These are phyloP conservation scores for Acanthamoeba quina DNA, from an alignment of 208 protist genomes.

Conservation along the genomic window DNA sequence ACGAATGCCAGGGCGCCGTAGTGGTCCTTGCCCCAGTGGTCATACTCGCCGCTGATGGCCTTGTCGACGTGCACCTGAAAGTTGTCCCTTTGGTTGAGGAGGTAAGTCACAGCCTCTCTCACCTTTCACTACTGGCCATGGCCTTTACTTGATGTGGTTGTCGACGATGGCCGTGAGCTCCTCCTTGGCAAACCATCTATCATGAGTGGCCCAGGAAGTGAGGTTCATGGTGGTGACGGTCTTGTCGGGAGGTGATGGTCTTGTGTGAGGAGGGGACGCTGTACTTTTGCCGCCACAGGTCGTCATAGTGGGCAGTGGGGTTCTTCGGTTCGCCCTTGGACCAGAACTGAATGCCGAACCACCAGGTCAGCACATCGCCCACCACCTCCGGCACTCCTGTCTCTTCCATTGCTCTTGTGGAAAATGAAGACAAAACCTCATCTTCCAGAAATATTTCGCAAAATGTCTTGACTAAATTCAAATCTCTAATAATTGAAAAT, in stretches of 20 bases:
- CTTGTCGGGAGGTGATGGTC: neutral
- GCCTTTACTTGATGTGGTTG: constrained; percentile 1
- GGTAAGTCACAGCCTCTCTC: neutral
- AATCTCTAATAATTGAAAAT: no score
- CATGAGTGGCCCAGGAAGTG: no score
- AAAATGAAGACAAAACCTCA: no score
- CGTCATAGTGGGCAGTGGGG: constrained; percentile 57
- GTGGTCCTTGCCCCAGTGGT: constrained; percentile 29
- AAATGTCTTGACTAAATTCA: no score
- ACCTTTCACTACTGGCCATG: no score
- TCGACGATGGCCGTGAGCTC: constrained; percentile 32
- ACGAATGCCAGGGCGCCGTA: constrained; percentile 38
- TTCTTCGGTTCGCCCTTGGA: constrained; percentile 24
- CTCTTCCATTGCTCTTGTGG: neutral
- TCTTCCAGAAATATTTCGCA: no score
- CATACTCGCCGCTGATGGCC: constrained; percentile 1
- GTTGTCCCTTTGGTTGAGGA: neutral
- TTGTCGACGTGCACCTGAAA: constrained; percentile 6
- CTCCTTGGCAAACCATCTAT: constrained; percentile 66
- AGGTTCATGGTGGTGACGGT: neutral
- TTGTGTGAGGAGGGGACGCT: neutral
- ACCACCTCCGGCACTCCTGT: neutral
- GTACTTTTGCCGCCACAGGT: constrained; percentile 48
- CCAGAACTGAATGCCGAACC: constrained; percentile 63
- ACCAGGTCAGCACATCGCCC: constrained; percentile 49